Base-by-base conservation (phyloP, 78 protist genomes). In the Goniomonas avonlea region DNA sequence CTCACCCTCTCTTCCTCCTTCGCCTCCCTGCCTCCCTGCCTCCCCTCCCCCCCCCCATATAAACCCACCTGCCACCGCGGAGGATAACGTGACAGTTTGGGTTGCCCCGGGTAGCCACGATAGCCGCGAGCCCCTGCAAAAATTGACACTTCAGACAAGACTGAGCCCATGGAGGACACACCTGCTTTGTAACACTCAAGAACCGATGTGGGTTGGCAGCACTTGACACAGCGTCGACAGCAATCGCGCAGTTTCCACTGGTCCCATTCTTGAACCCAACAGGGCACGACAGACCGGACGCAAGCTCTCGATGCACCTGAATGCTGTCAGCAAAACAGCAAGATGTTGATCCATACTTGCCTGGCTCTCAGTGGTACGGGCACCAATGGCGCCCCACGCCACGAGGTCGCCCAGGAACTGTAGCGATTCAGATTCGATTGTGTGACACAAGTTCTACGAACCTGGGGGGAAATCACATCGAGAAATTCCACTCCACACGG, bases 11-110 rank as follows among this genome's bases (percentile, higher is more conserved):
- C n/a, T n/a, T n/a, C n/a, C n/a, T n/a, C n/a, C n/a, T n/a, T n/a
- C n/a, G n/a, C n/a, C n/a, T n/a, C n/a, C n/a, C n/a, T n/a, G n/a
- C n/a, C n/a, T n/a, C n/a, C n/a, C n/a, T n/a, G n/a, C n/a, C n/a
- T n/a, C n/a, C n/a, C n/a, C n/a, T n/a, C n/a, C n/a, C n/a, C n/a
- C n/a, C n/a, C n/a, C n/a, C n/a, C n/a, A n/a, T n/a, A n/a, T n/a
- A n/a, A n/a, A n/a, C n/a, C n/a, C n/a, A n/a, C n/a, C n/a, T n/a
- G 69, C 79, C 79, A 63, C 80, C 80, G 27, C 80, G 61, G 23
- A 75, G 55, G 35, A 75, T 59, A 8, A 40, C 45, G 31, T 75
- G 81, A 41, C 81, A 75, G 56, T 75, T 56, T 3, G n/a, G 8
- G 81, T 75, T 75, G 68, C 81, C 81, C 13, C 34, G 37, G 32